Percentiles rank a stretch among this genome's conserved stretches.
Evolutionary conservation across 148 eudicot genomes (phyloP).

Genomic region (Chenopodium berlandieri): DNA sequence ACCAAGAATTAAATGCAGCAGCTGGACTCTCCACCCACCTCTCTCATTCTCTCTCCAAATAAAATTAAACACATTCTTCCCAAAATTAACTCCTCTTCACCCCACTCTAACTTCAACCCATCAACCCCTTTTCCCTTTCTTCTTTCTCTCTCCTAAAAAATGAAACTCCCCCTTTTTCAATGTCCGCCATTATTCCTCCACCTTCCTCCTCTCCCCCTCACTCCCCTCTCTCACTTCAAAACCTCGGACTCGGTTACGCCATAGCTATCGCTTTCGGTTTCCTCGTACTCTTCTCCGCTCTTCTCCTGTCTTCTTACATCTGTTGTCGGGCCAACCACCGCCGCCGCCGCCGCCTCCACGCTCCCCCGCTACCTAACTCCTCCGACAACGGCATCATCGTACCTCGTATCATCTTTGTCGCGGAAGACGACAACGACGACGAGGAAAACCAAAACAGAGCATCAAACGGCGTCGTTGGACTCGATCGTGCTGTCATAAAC

Average conservation of each 20-base stretch:
- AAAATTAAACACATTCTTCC: background rate
- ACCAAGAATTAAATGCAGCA: conserved; percentile 51
- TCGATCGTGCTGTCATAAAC: conserved; percentile 57
- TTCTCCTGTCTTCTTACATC: conserved; percentile 70
- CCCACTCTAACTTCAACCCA: background rate
- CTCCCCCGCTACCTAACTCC: conserved; percentile 4
- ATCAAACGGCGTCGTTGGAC: conserved; percentile 53
- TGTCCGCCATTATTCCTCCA: conserved; percentile 30
- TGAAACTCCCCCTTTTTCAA: conserved; percentile 17
- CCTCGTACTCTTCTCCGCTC: conserved; percentile 68
- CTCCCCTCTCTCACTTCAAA: conserved; percentile 30
- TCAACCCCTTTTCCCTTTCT: background rate
- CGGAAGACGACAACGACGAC: conserved; percentile 53
- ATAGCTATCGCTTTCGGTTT: conserved; percentile 78
- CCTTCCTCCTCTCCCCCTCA: conserved; percentile 21
- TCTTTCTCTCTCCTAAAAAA: conserved; percentile 13
- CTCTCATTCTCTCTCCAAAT: background rate
- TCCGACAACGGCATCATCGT: conserved; percentile 37
- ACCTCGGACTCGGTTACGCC: conserved; percentile 74
- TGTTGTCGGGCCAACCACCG: conserved; percentile 44
- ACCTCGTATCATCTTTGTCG: conserved; percentile 75
- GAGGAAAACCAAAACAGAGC: conserved; percentile 19
- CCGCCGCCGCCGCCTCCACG: conserved; percentile 25
- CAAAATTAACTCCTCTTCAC: background rate
- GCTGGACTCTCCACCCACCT: conserved; percentile 48